Percentiles rank a stretch among this genome's conserved stretches.
Evolutionary conservation across 2,329 filamentous ascomycete species (phyloP).

Genomic region (Penicillium brasilianum): DNA sequence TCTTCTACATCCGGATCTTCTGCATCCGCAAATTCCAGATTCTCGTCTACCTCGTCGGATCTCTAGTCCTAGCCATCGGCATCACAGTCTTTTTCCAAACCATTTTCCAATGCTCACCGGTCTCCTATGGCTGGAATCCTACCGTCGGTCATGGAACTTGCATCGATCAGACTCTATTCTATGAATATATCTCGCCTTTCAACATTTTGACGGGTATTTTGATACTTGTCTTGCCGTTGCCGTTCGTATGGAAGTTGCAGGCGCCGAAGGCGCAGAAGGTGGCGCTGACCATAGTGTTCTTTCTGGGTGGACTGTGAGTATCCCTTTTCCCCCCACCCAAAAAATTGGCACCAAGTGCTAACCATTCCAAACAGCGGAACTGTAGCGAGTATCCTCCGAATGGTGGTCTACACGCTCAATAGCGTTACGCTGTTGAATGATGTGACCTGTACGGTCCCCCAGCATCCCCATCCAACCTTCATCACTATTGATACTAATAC

Average conservation of each 20-base stretch:
- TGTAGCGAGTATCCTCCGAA: conserved; percentile 27
- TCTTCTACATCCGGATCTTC: conserved; percentile 36
- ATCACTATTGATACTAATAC: conserved; percentile 1
- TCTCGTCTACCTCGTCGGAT: conserved; percentile 25
- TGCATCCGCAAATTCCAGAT: conserved; percentile 23
- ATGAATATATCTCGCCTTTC: conserved; percentile 24
- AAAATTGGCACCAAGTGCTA: background rate
- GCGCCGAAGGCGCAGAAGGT: conserved; percentile 21
- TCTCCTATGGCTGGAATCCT: conserved; percentile 27
- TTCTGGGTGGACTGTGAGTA: conserved; percentile 32
- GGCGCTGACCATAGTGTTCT: conserved; percentile 29
- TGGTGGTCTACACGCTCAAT: conserved; percentile 21
- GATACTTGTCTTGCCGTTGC: conserved; percentile 20
- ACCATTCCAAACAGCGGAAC: conserved; percentile 21
- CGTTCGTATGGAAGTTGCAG: conserved; percentile 23
- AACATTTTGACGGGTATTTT: conserved; percentile 21
- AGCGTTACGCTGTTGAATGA: conserved; percentile 9
- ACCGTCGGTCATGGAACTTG: conserved; percentile 21
- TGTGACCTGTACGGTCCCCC: conserved; percentile 23
- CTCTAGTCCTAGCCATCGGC: conserved; percentile 26
- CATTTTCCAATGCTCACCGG: conserved; percentile 33
- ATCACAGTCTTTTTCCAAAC: conserved; percentile 28
- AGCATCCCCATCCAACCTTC: background rate
- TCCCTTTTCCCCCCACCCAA: too few relatives aligned
- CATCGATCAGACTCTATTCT: conserved; percentile 27